phyloP scores from a whole-genome alignment of 257 asterid species.

The Solanum commersonii region DNA sequence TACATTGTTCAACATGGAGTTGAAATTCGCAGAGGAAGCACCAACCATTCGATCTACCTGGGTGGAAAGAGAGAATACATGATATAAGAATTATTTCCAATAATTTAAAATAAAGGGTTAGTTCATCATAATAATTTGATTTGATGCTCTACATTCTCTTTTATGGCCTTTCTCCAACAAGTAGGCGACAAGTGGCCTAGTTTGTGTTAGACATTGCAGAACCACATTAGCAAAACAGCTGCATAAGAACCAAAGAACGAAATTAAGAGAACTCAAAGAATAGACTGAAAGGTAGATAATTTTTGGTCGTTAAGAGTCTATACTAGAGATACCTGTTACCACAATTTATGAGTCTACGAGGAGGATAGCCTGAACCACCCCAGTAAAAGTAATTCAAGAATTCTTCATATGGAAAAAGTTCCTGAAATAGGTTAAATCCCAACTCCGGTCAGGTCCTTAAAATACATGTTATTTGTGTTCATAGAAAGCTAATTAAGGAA shows the following conservation, averaged over 20 bases:
- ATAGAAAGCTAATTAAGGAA: neutral
- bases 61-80: conserved; percentile 2
- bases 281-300: neutral
- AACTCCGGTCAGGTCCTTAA: neutral
- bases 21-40: conserved; percentile 93
- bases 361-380: conserved; percentile 61
- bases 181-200: conserved; percentile 81
- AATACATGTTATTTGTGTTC: neutral
- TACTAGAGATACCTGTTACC: conserved; percentile 65
- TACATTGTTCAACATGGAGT: conserved; percentile 53
- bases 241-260: conserved; percentile 18
- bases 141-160: conserved; percentile 43
- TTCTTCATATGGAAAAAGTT: conserved; percentile 84
- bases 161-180: conserved; percentile 75
- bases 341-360: conserved; percentile 89
- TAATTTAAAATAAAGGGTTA: neutral
- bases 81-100: neutral
- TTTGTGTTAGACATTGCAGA: conserved; percentile 82
- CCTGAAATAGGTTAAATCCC: conserved; percentile 26
- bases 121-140: neutral
- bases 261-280: neutral
- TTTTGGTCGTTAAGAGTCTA: neutral
- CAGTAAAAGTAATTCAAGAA: conserved; percentile 62
- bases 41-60: conserved; percentile 83
- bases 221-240: conserved; percentile 96